Base-by-base conservation (phyloP, 495 filamentous ascomycete species). In the Hypoxylon perforatum region DNA sequence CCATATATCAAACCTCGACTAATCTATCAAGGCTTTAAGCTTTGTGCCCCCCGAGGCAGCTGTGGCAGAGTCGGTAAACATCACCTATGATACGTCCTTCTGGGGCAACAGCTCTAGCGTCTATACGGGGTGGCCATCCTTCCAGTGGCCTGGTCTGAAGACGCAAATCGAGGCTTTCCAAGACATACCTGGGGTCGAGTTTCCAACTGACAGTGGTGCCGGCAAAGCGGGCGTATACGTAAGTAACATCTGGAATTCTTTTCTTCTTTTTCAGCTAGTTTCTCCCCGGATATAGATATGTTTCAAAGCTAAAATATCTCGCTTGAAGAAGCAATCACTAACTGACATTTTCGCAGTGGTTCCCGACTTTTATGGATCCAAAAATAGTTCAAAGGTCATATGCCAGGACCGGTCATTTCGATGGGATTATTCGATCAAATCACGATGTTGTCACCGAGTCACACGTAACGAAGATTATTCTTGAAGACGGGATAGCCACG, bases 341-440 rank as follows among this genome's bases (percentile, higher is more conserved):
- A n/a, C n/a, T n/a, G n/a, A n/a, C n/a, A n/a, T n/a, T n/a, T n/a
- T n/a, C n/a, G n/a, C n/a, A n/a, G n/a, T 82, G 76, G 76, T 82
- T 74, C 46, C 79, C 79, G 22, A 77, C 74, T 1, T 80, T 80
- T 51, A 80, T 81, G 77, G 78, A 81, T 18, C 78, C 80, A 0
- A 67, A 70, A 23, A 66, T 35, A 1, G 77, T 80, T 6, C 52
- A 71, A 48, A 67, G 78, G 10, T 79, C 77, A 2, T 82, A 80
- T 42, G 74, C 80, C 7, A 71, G 75, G 44, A 81, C 80, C 0
- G 80, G 75, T 0, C 80, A 81, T 56, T 77, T 75, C 14, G 54
- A 70, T 15, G 63, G 55, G 4, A 50, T 65, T 6, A 77, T 76
- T 12, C 54, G 80, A 53, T 56, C 66, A 7, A 81, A 82, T 36